Evolutionary conservation across 495 filamentous ascomycete genomes (phyloP).

Genomic region (Durotheca rogersii): DNA sequence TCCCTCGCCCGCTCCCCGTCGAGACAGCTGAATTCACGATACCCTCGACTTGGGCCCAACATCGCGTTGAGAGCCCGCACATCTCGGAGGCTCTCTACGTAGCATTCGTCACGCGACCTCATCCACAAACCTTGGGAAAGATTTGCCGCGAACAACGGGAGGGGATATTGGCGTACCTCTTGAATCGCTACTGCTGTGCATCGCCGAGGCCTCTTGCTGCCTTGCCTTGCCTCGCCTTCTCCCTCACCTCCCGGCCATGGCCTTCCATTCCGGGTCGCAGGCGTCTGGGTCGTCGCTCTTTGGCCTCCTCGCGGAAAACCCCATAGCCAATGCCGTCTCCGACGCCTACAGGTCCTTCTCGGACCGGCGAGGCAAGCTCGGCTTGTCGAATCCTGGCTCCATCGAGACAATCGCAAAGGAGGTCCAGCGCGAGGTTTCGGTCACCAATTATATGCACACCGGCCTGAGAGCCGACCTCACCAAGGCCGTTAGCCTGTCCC

Average conservation of each 20-base stretch:
- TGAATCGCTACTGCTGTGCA: background rate
- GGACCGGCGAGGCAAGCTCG: conserved; percentile 80
- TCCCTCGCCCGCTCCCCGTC: conserved; percentile 8
- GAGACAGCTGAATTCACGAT: conserved; percentile 5
- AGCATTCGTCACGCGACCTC: conserved; percentile 3
- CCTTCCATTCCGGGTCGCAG: conserved; percentile 39
- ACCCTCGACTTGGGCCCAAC: conserved; percentile 10
- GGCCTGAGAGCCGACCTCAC: conserved; percentile 93
- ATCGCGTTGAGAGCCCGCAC: conserved; percentile 19
- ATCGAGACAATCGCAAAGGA: conserved; percentile 90
- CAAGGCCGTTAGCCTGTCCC: conserved; percentile 88
- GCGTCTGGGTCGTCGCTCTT: conserved; percentile 55
- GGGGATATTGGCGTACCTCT: background rate
- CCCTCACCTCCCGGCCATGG: conserved; percentile 38
- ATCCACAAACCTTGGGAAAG: background rate
- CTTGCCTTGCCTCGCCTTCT: conserved; percentile 16
- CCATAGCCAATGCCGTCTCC: conserved; percentile 64
- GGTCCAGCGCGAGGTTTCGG: conserved; percentile 90
- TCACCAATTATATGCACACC: conserved; percentile 92
- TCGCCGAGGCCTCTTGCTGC: conserved; percentile 8
- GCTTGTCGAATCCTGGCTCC: conserved; percentile 86
- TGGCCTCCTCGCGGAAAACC: conserved; percentile 70
- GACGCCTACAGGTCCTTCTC: conserved; percentile 82
- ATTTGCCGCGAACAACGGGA: conserved; percentile 2
- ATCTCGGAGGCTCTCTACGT: conserved; percentile 14